Evolutionary conservation across 345 rosid genomes (phyloP).

Genomic region (Excoecaria agallocha): DNA sequence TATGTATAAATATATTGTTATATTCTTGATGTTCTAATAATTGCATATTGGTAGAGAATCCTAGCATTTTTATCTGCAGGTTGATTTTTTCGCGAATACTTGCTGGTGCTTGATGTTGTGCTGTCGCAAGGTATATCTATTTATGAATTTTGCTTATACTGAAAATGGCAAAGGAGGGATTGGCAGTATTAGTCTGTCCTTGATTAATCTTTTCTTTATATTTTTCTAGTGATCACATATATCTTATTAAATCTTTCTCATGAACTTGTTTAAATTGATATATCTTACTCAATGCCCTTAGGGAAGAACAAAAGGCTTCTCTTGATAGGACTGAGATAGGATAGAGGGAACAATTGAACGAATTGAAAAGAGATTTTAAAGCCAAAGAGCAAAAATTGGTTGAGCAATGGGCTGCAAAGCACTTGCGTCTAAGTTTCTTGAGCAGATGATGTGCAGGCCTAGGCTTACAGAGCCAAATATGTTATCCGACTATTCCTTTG

Average conservation of each 20-base stretch:
- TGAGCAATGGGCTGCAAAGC: slow-evolving; percentile 83
- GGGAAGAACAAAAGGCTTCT: slow-evolving; percentile 72
- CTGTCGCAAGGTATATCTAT: not conserved
- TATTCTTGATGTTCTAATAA: too few relatives aligned
- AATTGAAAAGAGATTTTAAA: slow-evolving; percentile 74
- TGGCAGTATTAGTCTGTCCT: not conserved
- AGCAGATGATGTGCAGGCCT: slow-evolving; percentile 64
- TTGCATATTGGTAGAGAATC: too few relatives aligned
- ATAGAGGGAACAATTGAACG: slow-evolving; percentile 66
- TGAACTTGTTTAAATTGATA: not conserved
- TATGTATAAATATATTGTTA: too few relatives aligned
- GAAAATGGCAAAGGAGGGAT: not conserved
- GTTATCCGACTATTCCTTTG: not conserved
- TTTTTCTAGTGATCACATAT: too few relatives aligned
- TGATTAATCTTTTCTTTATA: not conserved
- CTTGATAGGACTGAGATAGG: slow-evolving; percentile 80
- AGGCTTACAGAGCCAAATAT: slow-evolving; percentile 40
- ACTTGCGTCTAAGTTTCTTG: slow-evolving; percentile 75
- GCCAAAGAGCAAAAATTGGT: slow-evolving; percentile 83
- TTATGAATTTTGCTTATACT: slow-evolving; percentile 1
- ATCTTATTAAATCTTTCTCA: too few relatives aligned
- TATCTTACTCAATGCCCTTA: slow-evolving; percentile 51
- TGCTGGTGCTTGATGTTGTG: not conserved
- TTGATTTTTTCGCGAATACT: too few relatives aligned
- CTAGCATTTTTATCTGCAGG: too few relatives aligned